Base-by-base conservation (phyloP, 805 yeast species). In the Metschnikowia orientalis region DNA sequence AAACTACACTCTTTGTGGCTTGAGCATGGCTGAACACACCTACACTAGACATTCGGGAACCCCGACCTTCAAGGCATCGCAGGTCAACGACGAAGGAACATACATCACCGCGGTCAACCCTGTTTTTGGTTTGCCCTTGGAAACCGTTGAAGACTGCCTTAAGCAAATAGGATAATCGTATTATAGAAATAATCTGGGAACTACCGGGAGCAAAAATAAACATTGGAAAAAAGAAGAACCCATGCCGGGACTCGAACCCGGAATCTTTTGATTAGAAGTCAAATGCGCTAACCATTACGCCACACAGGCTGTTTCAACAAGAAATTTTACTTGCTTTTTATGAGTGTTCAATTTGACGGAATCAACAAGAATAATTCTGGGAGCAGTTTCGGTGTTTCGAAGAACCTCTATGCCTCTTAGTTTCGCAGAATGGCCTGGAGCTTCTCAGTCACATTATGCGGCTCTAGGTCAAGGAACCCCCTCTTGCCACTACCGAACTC, bases 1-100 rank as follows among this genome's bases (percentile, higher is more conserved):
- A 1, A 87, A 89, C 52, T 92, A 92, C 53, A 77, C 79, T 0
- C 60, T 89, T 2, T 61, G 81, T 34, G 99, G 98, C 0, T 61
- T 90, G 18, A 73, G 86, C 28, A 60, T 69, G 28, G 64, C 76
- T 11, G 83, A 78, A 44, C 63, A 77, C 45, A 16, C 13, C 2
- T 42, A 26, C 32, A 13, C 18, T 17, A n/a, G n/a, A n/a, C n/a
- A n/a, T n/a, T 19, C 37, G 14, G 27, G 18, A 3, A 9, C 9
- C 8, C 10, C 20, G 15, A 36, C 26, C 8, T 38, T 35, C 11
- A 23, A 18, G 4, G 34, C 32, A 5, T 22, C 8, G 9, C 44
- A 34, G n/a, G 24, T 9, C 4, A 11, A 13, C 19, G 44, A 40
- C 4, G 46, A 42, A 5, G 23, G 40, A 3, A 27, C 41, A 2